A percentile compares a stretch with the other conserved stretches of the same genome.
Evolutionary conservation across 306 rosid genomes (phyloP).

Genomic region (Vigna radiata): DNA sequence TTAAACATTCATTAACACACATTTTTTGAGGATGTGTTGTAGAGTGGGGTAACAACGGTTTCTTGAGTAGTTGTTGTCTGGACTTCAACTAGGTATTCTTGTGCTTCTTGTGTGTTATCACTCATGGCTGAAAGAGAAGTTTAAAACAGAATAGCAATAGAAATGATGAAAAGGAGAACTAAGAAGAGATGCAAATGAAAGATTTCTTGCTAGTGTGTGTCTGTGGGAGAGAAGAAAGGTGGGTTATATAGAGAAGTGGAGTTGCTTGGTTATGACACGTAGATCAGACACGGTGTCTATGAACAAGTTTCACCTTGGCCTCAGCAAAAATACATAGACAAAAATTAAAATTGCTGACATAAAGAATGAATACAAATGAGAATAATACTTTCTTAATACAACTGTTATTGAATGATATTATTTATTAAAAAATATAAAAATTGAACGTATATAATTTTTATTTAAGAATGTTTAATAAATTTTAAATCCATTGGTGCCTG

Average conservation of each 20-base stretch:
- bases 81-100: neutral
- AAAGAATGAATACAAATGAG: neutral
- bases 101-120: neutral
- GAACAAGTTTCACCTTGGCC: constrained; percentile 15
- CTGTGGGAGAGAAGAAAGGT: too few relatives aligned
- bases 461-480: neutral
- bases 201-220: neutral
- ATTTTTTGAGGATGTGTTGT: neutral
- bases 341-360: neutral
- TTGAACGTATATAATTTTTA: neutral
- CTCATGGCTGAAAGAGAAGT: neutral
- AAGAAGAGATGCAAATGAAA: neutral
- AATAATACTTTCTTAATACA: neutral
- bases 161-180: neutral
- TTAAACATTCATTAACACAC: neutral
- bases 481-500: too few relatives aligned
- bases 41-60: too few relatives aligned
- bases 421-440: neutral
- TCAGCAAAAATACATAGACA: neutral
- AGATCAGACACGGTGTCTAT: neutral
- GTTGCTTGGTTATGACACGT: constrained; percentile 1
- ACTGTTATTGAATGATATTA: neutral
- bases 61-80: too few relatives aligned
- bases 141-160: neutral
- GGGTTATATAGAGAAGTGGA: neutral